phyloP scores from a whole-genome alignment of 768 basidiomycete genomes.

The Lyophyllum shimeji region DNA sequence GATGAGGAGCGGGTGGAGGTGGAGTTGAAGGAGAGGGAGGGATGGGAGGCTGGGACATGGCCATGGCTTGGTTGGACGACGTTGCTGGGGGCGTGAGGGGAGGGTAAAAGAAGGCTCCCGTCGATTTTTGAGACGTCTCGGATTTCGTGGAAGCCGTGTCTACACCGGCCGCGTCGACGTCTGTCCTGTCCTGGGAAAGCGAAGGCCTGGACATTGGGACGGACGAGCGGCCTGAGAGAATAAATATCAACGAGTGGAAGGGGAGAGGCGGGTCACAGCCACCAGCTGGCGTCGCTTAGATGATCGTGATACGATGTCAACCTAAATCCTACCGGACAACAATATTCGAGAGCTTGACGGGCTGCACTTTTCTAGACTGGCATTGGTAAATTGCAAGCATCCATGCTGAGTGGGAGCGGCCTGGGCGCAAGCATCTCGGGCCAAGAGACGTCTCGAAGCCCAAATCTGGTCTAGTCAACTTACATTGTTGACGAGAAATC shows the following conservation, averaged over 20 bases:
- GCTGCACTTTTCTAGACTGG: not conserved
- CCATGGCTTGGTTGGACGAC: not conserved
- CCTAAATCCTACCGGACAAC: not conserved
- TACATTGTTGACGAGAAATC: not conserved
- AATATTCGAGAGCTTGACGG: not conserved
- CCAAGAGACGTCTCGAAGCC: not conserved
- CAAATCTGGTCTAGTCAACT: not conserved
- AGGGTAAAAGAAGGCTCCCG: not conserved
- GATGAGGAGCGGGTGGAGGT: not conserved
- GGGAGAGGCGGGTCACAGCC: not conserved
- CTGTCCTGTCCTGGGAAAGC: not conserved
- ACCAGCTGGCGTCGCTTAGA: not conserved
- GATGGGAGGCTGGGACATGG: not conserved
- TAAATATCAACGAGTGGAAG: not conserved
- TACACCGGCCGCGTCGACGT: not conserved
- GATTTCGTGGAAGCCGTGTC: not conserved
- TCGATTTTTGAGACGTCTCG: not conserved
- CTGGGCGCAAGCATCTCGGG: not conserved
- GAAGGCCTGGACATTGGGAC: not conserved
- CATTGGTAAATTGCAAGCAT: not conserved
- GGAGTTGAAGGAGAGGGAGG: not conserved
- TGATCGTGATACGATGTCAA: conserved; percentile 1
- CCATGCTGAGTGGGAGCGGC: not conserved
- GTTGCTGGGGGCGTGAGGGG: not conserved
- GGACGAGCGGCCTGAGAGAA: not conserved